Percentiles rank a stretch among this genome's conserved stretches.
Conservation (phyloP, 768 basidiomycete genomes). For the Tricholoma saponaceum region DNA sequence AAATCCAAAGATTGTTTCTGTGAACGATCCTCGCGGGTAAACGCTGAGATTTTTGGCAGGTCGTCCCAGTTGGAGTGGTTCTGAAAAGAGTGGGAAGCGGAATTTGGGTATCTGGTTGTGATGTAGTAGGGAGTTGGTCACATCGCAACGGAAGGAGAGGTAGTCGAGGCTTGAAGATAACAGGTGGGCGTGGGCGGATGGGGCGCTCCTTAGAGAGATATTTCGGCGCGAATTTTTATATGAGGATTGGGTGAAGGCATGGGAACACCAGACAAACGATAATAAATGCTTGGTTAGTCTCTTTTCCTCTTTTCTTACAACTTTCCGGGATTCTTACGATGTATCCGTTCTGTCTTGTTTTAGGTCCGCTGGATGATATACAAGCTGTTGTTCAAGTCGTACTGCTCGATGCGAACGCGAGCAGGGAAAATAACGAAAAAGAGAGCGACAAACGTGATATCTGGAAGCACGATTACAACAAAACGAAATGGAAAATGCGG, state of each 20-base stretch:
- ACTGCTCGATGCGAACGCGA: background rate
- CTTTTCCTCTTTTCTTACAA: background rate
- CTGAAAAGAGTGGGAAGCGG: too few species aligned
- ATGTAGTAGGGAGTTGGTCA: too few species aligned
- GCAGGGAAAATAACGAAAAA: background rate
- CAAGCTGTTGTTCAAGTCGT: background rate
- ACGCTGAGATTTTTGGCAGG: background rate
- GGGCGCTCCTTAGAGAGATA: too few species aligned
- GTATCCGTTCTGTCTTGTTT: background rate
- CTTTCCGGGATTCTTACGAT: background rate
- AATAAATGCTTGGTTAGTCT: too few species aligned
- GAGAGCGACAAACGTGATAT: background rate
- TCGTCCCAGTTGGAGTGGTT: background rate
- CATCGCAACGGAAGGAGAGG: too few species aligned
- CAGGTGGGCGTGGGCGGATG: too few species aligned
- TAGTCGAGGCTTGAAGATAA: too few species aligned
- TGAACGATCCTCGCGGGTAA: background rate
- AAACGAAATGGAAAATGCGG: background rate
- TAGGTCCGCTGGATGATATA: background rate
- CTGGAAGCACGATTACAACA: background rate
- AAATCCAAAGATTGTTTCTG: background rate
- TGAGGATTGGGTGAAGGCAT: too few species aligned
- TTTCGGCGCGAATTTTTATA: too few species aligned
- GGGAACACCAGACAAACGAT: too few species aligned
- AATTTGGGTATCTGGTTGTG: too few species aligned